A percentile compares a stretch with the other conserved stretches of the same genome.
Evolutionary conservation across 2,329 filamentous ascomycete genomes (phyloP).

Genomic region (Rutstroemia sp.): DNA sequence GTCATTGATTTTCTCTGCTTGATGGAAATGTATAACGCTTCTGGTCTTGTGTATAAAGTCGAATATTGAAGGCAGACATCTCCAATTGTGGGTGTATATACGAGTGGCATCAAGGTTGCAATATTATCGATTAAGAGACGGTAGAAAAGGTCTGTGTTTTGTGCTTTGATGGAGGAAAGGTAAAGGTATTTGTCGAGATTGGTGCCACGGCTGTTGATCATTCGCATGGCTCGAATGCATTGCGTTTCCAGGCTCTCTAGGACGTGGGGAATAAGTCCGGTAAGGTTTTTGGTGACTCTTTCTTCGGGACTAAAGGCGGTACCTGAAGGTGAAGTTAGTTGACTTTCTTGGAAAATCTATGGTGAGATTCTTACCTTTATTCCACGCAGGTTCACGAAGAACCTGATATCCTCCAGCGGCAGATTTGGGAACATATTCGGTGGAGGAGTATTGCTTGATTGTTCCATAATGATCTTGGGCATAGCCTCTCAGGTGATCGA

Average conservation of each 20-base stretch:
- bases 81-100: conserved; percentile 87
- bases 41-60: conserved; percentile 88
- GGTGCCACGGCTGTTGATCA: conserved; percentile 63
- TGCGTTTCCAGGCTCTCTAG: conserved; percentile 54
- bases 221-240: conserved; percentile 61
- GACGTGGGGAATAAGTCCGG: conserved; percentile 57
- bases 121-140: conserved; percentile 71
- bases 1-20: conserved; percentile 86
- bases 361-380: conserved; percentile 44
- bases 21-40: conserved; percentile 93
- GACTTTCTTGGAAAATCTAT: not conserved
- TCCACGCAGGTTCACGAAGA: conserved; percentile 55
- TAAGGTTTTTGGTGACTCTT: conserved; percentile 56
- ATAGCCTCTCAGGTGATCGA: conserved; percentile 55
- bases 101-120: conserved; percentile 71
- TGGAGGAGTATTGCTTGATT: conserved; percentile 45
- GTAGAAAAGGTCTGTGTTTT: conserved; percentile 78
- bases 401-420: conserved; percentile 54
- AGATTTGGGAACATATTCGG: conserved; percentile 45
- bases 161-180: conserved; percentile 65
- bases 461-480: conserved; percentile 47
- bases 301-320: conserved; percentile 58
- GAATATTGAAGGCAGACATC: conserved; percentile 97
- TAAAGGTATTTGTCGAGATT: conserved; percentile 79
- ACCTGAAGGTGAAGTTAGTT: conserved; percentile 35